These are phyloP conservation scores for Pestalotiopsis fici DNA, from an alignment of 2,329 filamentous ascomycete species.

Conservation along the genomic window DNA sequence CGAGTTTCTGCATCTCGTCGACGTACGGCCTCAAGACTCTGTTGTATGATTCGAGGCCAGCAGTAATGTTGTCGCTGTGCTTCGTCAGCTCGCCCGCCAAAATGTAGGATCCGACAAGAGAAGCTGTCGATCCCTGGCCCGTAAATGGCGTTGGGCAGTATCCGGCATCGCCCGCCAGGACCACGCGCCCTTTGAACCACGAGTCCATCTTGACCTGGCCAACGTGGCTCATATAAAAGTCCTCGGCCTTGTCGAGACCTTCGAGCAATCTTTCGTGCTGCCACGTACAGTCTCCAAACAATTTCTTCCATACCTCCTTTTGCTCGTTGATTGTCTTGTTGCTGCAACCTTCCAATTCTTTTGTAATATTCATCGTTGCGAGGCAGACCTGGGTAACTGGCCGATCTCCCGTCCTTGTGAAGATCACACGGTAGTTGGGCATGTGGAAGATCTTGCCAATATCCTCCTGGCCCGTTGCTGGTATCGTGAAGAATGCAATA, in stretches of 20 bases:
- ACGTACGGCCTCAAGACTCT: conserved; percentile 44
- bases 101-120: conserved; percentile 53
- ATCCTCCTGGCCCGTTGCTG: conserved; percentile 25
- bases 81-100: conserved; percentile 54
- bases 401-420: conserved; percentile 36
- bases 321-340: conserved; percentile 18
- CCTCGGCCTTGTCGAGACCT: conserved; percentile 25
- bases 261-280: conserved; percentile 16
- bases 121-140: conserved; percentile 52
- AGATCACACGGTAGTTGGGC: conserved; percentile 34
- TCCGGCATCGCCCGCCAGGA: conserved; percentile 55
- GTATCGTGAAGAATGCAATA: conserved; percentile 41
- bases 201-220: conserved; percentile 44
- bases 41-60: conserved; percentile 45
- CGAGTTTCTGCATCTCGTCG: conserved; percentile 36
- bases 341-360: conserved; percentile 11
- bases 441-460: conserved; percentile 34
- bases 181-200: conserved; percentile 48
- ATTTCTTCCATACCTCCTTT: conserved; percentile 18
- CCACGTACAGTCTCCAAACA: conserved; percentile 34
- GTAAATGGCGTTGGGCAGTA: conserved; percentile 48
- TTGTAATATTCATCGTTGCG: conserved; percentile 17
- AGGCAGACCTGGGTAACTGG: conserved; percentile 37
- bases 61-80: conserved; percentile 25
- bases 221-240: conserved; percentile 48